Evolutionary conservation across 2,329 filamentous ascomycete genomes (phyloP).

Genomic region (Ustilaginoidea virens): DNA sequence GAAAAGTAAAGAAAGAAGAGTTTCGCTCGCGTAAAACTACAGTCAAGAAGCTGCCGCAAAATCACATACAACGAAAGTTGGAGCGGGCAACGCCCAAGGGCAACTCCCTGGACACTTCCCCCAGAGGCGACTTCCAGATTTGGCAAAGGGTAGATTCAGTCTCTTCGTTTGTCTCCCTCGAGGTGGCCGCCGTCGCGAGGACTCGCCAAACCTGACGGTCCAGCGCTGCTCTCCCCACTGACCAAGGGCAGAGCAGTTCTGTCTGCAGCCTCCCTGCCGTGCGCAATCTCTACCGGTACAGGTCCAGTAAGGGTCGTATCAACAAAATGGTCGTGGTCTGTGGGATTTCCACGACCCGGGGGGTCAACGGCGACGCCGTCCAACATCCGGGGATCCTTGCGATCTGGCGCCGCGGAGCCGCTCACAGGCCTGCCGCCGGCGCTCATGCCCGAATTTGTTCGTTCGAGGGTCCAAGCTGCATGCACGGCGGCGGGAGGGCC

Average conservation of each 20-base stretch:
- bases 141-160: too few species aligned
- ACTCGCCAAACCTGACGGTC: constrained; percentile 23
- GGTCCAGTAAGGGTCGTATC: constrained; percentile 49
- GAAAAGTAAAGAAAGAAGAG: too few species aligned
- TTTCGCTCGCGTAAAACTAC: too few species aligned
- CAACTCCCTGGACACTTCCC: too few species aligned
- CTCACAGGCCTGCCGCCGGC: constrained; percentile 27
- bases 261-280: constrained; percentile 41
- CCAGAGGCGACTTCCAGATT: too few species aligned
- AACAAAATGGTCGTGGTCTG: constrained; percentile 39
- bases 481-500: constrained; percentile 23
- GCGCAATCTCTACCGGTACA: constrained; percentile 23
- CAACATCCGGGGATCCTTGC: constrained; percentile 47
- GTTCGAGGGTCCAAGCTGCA: constrained; percentile 29
- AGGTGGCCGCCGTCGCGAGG: constrained; percentile 33
- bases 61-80: too few species aligned
- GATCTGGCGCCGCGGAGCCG: constrained; percentile 32
- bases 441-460: constrained; percentile 35
- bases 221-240: constrained; percentile 27
- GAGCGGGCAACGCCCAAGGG: too few species aligned
- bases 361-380: constrained; percentile 50
- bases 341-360: constrained; percentile 27
- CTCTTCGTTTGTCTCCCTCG: constrained; percentile 28
- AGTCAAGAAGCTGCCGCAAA: too few species aligned
- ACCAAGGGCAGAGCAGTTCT: constrained; percentile 45